phyloP scores from a whole-genome alignment of 1,284 basidiomycete genomes.

The Pterulicium gracile region DNA sequence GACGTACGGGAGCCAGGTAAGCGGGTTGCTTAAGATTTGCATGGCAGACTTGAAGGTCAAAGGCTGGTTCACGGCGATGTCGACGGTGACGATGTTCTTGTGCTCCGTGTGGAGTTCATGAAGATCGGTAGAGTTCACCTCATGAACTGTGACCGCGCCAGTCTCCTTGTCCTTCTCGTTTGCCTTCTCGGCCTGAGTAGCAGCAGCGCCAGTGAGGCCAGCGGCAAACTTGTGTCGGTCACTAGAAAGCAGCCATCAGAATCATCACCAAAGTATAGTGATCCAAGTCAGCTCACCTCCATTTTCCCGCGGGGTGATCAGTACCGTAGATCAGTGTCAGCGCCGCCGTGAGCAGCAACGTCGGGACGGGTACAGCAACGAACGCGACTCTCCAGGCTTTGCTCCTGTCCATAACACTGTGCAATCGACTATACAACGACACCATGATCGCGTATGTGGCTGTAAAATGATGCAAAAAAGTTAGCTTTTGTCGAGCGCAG shows the following conservation, averaged over 20 bases:
- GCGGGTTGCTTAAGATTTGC: constrained; percentile 28
- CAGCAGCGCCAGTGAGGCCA: constrained; percentile 14
- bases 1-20: constrained; percentile 51
- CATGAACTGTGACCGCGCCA: constrained; percentile 10
- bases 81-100: constrained; percentile 19
- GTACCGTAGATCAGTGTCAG: constrained; percentile 41
- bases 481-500: too few relatives aligned
- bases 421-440: constrained; percentile 33
- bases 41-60: constrained; percentile 27
- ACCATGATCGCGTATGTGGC: constrained; percentile 55
- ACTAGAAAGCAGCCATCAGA: constrained; percentile 11
- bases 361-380: constrained; percentile 46
- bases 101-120: constrained; percentile 1
- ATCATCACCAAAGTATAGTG: constrained; percentile 17
- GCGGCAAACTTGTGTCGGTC: constrained; percentile 36
- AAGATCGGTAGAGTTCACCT: too few relatives aligned
- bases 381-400: constrained; percentile 50
- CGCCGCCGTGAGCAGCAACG: constrained; percentile 35
- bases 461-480: too few relatives aligned
- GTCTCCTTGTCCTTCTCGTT: neutral
- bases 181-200: constrained; percentile 19
- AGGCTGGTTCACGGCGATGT: constrained; percentile 40
- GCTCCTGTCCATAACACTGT: constrained; percentile 22
- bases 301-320: constrained; percentile 51
- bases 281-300: constrained; percentile 21